A percentile compares a stretch with the other conserved stretches of the same genome.
phyloP scores from a whole-genome alignment of 768 basidiomycete species.

The Termitomyces sp. region DNA sequence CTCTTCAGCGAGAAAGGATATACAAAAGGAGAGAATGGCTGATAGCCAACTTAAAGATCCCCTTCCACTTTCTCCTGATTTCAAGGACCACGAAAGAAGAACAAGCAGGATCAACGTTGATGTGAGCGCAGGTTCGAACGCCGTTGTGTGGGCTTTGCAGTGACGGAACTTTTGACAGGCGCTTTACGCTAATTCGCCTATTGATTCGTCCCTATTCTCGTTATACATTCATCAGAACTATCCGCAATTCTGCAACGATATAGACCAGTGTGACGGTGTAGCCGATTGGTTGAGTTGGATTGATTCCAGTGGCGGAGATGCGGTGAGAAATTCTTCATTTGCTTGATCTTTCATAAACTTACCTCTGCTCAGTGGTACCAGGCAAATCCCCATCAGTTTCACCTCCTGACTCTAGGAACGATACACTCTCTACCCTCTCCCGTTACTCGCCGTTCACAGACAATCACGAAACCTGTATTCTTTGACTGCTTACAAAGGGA shows the following conservation, averaged over 20 bases:
- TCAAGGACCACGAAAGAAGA: constrained; percentile 55
- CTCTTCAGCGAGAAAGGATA: constrained; percentile 55
- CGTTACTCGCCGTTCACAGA: constrained; percentile 73
- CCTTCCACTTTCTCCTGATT: constrained; percentile 51
- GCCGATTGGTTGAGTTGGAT: constrained; percentile 75
- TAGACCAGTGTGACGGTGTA: constrained; percentile 69
- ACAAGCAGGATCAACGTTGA: constrained; percentile 76
- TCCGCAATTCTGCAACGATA: constrained; percentile 70
- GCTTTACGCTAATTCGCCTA: constrained; percentile 79
- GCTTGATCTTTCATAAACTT: not conserved
- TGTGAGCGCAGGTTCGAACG: constrained; percentile 30
- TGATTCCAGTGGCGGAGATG: constrained; percentile 63
- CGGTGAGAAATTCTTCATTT: constrained; percentile 31
- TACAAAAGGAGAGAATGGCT: constrained; percentile 51
- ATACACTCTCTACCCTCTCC: constrained; percentile 88
- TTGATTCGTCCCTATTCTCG: constrained; percentile 86
- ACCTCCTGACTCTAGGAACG: constrained; percentile 73
- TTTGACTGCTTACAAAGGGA: constrained; percentile 60
- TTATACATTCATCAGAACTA: constrained; percentile 96
- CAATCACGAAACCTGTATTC: constrained; percentile 81
- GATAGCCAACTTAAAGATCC: constrained; percentile 54
- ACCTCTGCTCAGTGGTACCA: constrained; percentile 47
- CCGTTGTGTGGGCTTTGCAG: not conserved
- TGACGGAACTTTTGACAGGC: not conserved
- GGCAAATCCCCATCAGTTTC: constrained; percentile 82